These are phyloP conservation scores for Thraustotheca clavata DNA, from an alignment of 352 stramenopile genomes.

Conservation along the genomic window DNA sequence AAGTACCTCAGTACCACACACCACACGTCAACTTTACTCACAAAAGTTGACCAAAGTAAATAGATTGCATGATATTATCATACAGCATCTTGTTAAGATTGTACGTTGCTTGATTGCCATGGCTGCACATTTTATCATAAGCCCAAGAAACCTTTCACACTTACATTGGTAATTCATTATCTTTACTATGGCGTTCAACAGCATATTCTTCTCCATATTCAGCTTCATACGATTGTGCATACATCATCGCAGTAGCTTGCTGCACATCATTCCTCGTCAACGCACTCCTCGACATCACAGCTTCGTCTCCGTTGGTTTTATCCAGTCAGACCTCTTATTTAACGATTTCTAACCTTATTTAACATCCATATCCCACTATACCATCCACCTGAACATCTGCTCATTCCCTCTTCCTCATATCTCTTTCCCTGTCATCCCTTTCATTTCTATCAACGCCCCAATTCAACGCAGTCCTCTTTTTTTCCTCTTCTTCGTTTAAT, in stretches of 20 bases:
- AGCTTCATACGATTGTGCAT: constrained; percentile 21
- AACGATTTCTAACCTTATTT: no score
- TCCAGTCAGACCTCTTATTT: no score
- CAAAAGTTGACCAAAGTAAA: constrained; percentile 94
- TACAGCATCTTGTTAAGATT: constrained; percentile 95
- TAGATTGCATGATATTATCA: constrained; percentile 91
- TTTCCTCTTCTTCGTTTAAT: no score
- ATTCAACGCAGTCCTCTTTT: no score
- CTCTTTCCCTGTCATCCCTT: no score
- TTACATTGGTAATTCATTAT: constrained; percentile 72
- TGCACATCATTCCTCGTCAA: constrained; percentile 54
- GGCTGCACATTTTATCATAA: constrained; percentile 27
- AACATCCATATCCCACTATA: no score
- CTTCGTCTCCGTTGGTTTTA: constrained; percentile 3
- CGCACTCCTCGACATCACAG: constrained; percentile 62
- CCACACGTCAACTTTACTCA: constrained; percentile 25
- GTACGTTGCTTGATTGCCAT: constrained; percentile 88
- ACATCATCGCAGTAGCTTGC: constrained; percentile 35
- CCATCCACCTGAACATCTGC: no score
- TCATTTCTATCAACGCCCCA: no score
- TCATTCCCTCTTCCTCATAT: no score
- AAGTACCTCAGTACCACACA: background rate
- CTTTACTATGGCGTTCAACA: constrained; percentile 47
- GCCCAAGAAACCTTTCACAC: constrained; percentile 7
- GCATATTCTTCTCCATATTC: constrained; percentile 24